Percentiles rank a stretch among this genome's conserved stretches.
These are phyloP conservation scores for Pichia sp. DNA, from an alignment of 1,139 yeast genomes.

Conservation along the genomic window DNA sequence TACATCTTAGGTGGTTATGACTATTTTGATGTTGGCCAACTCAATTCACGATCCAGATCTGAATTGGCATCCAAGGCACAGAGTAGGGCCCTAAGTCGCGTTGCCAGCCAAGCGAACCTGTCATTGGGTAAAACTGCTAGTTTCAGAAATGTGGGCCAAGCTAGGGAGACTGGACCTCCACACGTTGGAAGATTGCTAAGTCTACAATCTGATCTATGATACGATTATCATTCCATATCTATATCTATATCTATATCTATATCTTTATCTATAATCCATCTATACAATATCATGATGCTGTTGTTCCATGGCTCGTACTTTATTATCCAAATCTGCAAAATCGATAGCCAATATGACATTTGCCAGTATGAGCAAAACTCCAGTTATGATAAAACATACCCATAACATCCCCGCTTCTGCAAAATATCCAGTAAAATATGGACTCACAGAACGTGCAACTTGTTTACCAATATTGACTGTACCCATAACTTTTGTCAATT, in stretches of 20 bases:
- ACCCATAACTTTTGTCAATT: slow-evolving; percentile 74
- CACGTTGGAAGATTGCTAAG: slow-evolving; percentile 10
- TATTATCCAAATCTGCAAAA: slow-evolving; percentile 35
- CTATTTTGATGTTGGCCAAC: slow-evolving; percentile 64
- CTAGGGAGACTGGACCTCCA: too few species aligned
- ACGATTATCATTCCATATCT: neutral
- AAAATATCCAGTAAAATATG: slow-evolving; percentile 66
- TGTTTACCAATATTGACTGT: slow-evolving; percentile 82
- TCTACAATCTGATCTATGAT: slow-evolving; percentile 4
- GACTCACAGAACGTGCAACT: slow-evolving; percentile 76
- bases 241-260: neutral
- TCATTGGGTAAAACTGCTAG: slow-evolving; percentile 14
- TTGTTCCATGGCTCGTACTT: slow-evolving; percentile 29
- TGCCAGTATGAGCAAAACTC: slow-evolving; percentile 42
- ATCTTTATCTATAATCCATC: too few species aligned
- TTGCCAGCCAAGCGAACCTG: slow-evolving; percentile 18
- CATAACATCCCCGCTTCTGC: slow-evolving; percentile 48
- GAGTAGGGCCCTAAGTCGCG: slow-evolving; percentile 20
- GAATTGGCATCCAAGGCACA: slow-evolving; percentile 21
- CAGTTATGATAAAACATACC: slow-evolving; percentile 58
- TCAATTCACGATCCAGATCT: slow-evolving; percentile 31
- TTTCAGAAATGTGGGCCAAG: slow-evolving; percentile 11
- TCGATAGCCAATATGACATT: slow-evolving; percentile 36
- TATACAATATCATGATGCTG: slow-evolving; percentile 12
- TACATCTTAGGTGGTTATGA: slow-evolving; percentile 62